Evolutionary conservation across 2,329 filamentous ascomycete genomes (phyloP), one percentile per base, ranked within the genome.

Genomic region (Penicillium sp.): DNA sequence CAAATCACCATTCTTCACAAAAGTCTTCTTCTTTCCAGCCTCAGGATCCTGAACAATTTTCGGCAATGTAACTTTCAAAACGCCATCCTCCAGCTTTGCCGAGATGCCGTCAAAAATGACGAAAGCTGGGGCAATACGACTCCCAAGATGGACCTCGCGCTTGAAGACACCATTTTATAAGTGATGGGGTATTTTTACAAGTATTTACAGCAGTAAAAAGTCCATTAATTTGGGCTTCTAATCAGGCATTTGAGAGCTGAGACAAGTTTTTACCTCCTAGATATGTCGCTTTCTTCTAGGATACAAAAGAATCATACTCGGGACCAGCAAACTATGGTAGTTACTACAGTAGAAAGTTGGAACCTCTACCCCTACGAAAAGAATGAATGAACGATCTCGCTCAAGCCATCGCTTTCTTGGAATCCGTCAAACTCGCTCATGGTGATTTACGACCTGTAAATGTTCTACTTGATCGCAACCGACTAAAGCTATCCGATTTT

Each of bases 121-220:
- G 60, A 82, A 80, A 8, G 86, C 84, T 30, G 83, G 82, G 30
- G 79, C 79, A 9, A 78, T 76, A 49, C 77, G 14, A 52, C 69
- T 41, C 72, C 81, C 42, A 26, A 95, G 78, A 28, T 80, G 79
- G 45, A 95, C 78, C 65, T 82, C 85, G 55, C 88, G 81, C 74
- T 90, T 85, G 64, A 95, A 94, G 19, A 86, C 78, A 25, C 90
- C 90, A n/a, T n/a, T n/a, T n/a, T n/a, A n/a, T n/a, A n/a, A n/a
- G n/a, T n/a, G n/a, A n/a, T n/a, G n/a, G n/a, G n/a, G n/a, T n/a
- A n/a, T n/a, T n/a, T n/a, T n/a, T n/a, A n/a, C n/a, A n/a, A n/a
- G n/a, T n/a, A n/a, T n/a, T n/a, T n/a, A n/a, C n/a, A n/a, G n/a
- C n/a, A n/a, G n/a, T n/a, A n/a, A n/a, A n/a, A n/a, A n/a, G n/a